Evolutionary conservation across 257 asterid genomes (phyloP), one percentile per base, ranked within the genome.

Genomic region (Nicotiana obtusifolia): DNA sequence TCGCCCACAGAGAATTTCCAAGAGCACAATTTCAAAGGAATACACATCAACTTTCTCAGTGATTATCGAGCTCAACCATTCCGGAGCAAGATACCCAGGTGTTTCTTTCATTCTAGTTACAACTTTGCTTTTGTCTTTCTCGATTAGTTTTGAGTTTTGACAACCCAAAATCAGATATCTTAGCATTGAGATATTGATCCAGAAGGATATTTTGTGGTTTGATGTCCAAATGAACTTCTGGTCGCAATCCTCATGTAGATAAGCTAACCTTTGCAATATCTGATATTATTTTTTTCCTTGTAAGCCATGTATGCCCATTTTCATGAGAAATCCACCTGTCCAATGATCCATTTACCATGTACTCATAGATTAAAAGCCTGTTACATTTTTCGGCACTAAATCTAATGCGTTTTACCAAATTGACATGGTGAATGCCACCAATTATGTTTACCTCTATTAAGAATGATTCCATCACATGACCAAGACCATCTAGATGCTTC

Each of bases 91-190:
- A 16, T 85, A 85, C 13, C 87, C 87, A 0, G 84, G 85, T 0
- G 87, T 85, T 78, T 84, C 85, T 78, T 82, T 85, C 87, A 85
- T 77, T 6, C 77, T 52, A n/a, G 87, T 85, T 5, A 78, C 24
- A 11, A 85, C 64, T 78, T 78, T 44, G 76, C 83, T 85, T 76
- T 78, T 68, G 8, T 82, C 83, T 47, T 81, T 73, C 20, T 82
- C 85, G 5, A 85, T 71, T 0, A 85, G 71, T 53, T 85, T 82
- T 1, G 83, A 85, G 71, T 53, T 85, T 82, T 1, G 83, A 78
- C 64, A 85, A 54, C 28, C 83, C 85, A 52, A 85, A 85, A 69
- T 85, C 85, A 17, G 85, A 71, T 44, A 85, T 47, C 56, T 85
- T 85, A 11, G 87, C 85, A 41, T 82, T 85, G 84, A 82, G 82